phyloP scores from a whole-genome alignment of 768 basidiomycete species.

The Pulveroboletus sp. region DNA sequence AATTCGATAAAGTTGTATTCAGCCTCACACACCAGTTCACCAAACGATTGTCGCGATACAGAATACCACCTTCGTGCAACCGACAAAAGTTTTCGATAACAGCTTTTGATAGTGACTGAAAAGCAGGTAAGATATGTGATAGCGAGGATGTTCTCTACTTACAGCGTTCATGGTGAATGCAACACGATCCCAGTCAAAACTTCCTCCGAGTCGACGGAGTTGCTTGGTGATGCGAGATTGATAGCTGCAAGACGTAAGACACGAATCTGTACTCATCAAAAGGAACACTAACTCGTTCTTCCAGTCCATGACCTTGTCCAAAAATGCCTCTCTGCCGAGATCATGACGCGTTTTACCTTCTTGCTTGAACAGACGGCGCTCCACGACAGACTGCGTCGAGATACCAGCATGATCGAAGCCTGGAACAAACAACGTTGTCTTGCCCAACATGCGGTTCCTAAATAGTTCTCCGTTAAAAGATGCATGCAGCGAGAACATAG shows the following conservation, averaged over 20 bases:
- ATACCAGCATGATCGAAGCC: constrained; percentile 99
- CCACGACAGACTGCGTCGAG: constrained; percentile 96
- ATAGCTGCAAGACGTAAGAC: constrained; percentile 50
- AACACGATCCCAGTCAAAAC: constrained; percentile 90
- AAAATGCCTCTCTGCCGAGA: constrained; percentile 88
- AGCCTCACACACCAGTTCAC: constrained; percentile 98
- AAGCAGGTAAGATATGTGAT: constrained; percentile 1
- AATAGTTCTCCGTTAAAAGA: neutral
- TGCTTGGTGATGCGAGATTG: constrained; percentile 91
- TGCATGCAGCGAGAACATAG: neutral
- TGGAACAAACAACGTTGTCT: constrained; percentile 83
- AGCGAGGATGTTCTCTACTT: constrained; percentile 12
- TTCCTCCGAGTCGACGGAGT: constrained; percentile 82
- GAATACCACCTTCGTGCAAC: constrained; percentile 83
- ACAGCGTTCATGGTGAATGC: constrained; percentile 97
- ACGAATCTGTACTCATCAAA: neutral
- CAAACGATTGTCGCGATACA: constrained; percentile 94
- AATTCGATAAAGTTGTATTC: constrained; percentile 96
- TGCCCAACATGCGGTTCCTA: constrained; percentile 96
- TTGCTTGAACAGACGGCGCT: constrained; percentile 83
- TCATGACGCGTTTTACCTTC: constrained; percentile 85
- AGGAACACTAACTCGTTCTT: constrained; percentile 80
- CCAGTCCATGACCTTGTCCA: constrained; percentile 92
- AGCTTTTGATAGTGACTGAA: constrained; percentile 70
- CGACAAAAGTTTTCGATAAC: constrained; percentile 90